phyloP scores from a whole-genome alignment of 345 rosid species.

The Bruguiera sexangula region DNA sequence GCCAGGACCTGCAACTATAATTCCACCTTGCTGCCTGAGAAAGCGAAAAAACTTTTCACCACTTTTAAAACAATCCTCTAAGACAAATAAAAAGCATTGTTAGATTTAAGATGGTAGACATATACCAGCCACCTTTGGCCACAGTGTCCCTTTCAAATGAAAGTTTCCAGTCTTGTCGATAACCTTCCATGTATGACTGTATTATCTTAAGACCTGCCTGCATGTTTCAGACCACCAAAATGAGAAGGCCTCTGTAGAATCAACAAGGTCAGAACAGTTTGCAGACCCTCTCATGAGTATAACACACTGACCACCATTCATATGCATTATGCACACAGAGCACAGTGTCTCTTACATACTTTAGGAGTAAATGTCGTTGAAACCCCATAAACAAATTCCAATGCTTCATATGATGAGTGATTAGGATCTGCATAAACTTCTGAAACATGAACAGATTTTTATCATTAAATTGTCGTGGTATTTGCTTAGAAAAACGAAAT shows the following conservation, averaged over 20 bases:
- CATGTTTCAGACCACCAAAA: not conserved
- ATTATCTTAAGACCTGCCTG: constrained; percentile 91
- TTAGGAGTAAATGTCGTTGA: constrained; percentile 76
- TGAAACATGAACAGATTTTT: constrained; percentile 21
- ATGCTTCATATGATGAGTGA: constrained; percentile 71
- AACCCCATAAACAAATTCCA: constrained; percentile 74
- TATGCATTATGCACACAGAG: not conserved
- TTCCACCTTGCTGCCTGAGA: constrained; percentile 92
- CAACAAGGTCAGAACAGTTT: no score
- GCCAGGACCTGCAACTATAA: constrained; percentile 89
- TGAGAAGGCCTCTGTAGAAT: no score
- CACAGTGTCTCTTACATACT: constrained; percentile 37
- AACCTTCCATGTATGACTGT: constrained; percentile 86
- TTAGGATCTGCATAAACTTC: constrained; percentile 95
- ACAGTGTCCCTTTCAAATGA: constrained; percentile 74
- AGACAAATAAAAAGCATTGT: no score
- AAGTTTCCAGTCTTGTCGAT: constrained; percentile 95
- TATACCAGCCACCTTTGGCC: constrained; percentile 87
- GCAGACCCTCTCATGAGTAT: no score
- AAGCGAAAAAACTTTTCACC: not conserved
- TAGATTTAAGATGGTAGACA: constrained; percentile 16
- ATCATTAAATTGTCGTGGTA: constrained; percentile 2
- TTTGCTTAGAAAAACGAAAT: no score
- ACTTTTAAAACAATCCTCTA: not conserved
- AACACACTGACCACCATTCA: not conserved